These are phyloP conservation scores for Neurospora sp. DNA, from an alignment of 495 filamentous ascomycete species.

Conservation along the genomic window DNA sequence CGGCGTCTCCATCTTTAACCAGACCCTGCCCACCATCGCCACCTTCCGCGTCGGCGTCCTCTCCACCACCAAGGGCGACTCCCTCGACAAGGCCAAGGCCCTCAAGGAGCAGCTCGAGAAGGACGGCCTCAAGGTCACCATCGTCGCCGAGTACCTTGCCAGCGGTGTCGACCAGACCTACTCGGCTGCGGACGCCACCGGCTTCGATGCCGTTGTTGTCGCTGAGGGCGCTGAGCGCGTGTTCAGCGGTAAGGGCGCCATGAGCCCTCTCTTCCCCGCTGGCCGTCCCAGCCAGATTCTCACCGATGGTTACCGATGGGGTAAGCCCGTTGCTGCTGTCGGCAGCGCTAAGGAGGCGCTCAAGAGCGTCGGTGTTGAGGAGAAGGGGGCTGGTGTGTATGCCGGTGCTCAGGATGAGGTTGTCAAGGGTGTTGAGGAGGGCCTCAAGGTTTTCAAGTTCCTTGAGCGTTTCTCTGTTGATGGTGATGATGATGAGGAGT, in stretches of 20 bases:
- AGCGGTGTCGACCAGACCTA: conserved; percentile 59
- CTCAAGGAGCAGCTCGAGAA: conserved; percentile 37
- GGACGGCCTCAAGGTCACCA: conserved; percentile 43
- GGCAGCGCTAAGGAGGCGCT: conserved; percentile 37
- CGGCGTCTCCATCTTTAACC: conserved; percentile 50
- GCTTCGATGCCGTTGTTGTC: conserved; percentile 62
- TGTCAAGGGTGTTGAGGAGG: conserved; percentile 35
- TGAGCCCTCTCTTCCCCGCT: conserved; percentile 49
- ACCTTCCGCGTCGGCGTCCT: conserved; percentile 61
- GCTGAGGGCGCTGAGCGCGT: conserved; percentile 46
- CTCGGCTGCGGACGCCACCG: conserved; percentile 55
- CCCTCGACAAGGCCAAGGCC: conserved; percentile 36
- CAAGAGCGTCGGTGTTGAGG: conserved; percentile 23
- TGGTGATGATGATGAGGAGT: neutral
- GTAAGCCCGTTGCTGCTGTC: conserved; percentile 60
- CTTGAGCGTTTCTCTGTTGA: neutral
- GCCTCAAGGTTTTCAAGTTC: conserved; percentile 52
- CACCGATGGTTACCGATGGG: conserved; percentile 55
- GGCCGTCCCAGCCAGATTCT: conserved; percentile 57
- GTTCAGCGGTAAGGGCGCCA: conserved; percentile 28
- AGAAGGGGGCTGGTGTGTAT: conserved; percentile 43
- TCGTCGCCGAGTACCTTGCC: conserved; percentile 53
- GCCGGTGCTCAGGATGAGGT: conserved; percentile 17
- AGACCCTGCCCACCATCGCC: conserved; percentile 48
- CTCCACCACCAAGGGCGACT: conserved; percentile 27